These are phyloP conservation scores for Alopecurus myosuroides DNA, from an alignment of 176 grass and related monocot genomes.

Conservation along the genomic window DNA sequence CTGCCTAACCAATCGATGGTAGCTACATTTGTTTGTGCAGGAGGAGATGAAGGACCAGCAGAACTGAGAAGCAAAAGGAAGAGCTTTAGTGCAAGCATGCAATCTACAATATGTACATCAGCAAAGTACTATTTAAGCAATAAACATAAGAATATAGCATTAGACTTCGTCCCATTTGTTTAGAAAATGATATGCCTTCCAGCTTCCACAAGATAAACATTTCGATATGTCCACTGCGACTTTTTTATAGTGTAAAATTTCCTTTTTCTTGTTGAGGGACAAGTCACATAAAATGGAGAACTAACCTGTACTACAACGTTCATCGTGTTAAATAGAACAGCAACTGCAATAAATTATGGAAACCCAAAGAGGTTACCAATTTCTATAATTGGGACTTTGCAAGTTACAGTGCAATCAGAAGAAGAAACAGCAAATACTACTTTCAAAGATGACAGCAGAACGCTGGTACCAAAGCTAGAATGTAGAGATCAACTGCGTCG, in stretches of 20 bases:
- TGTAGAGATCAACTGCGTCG: neutral
- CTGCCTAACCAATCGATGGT: conserved; percentile 84
- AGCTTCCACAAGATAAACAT: neutral
- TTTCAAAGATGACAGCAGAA: neutral
- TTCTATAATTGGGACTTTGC: neutral
- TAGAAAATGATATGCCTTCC: neutral
- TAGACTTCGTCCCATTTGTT: neutral
- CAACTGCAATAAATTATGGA: neutral
- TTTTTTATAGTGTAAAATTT: neutral
- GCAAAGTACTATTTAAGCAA: neutral
- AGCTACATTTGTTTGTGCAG: conserved; percentile 53
- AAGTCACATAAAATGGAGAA: neutral
- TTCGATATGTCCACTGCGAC: neutral
- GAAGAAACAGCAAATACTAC: neutral
- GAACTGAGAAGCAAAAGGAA: conserved; percentile 50
- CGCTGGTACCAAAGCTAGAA: neutral
- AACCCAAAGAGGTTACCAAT: neutral
- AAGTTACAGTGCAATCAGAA: neutral
- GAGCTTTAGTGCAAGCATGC: conserved; percentile 3
- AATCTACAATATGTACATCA: neutral
- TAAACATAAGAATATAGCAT: neutral
- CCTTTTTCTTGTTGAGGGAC: neutral
- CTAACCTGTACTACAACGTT: neutral
- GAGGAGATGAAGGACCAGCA: conserved; percentile 71
- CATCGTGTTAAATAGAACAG: neutral